Conservation (phyloP, 2,329 filamentous ascomycete genomes). For the Diplocarpon rosae region DNA sequence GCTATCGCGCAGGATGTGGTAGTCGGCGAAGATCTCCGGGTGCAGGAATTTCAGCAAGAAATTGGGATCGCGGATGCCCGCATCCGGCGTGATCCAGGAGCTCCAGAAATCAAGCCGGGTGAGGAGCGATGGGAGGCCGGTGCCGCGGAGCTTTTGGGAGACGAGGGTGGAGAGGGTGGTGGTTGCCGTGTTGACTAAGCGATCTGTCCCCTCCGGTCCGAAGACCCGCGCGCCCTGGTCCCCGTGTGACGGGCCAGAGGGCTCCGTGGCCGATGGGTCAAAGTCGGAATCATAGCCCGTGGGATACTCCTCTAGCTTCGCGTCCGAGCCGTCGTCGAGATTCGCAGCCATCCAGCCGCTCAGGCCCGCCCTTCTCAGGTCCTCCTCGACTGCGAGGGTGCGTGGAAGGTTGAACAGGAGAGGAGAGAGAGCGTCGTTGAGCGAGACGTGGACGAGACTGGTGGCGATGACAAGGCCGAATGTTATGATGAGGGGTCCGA, state of each 20-base stretch:
- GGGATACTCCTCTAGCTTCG: constrained; percentile 22
- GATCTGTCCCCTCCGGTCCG: constrained; percentile 15
- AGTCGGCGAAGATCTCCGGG: constrained; percentile 46
- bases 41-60: constrained; percentile 42
- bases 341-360: constrained; percentile 9
- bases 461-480: constrained; percentile 44
- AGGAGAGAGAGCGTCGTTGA: constrained; percentile 22
- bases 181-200: constrained; percentile 10
- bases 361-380: constrained; percentile 12
- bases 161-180: constrained; percentile 6
- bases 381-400: constrained; percentile 23
- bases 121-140: constrained; percentile 13
- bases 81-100: constrained; percentile 22
- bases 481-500: constrained; percentile 46
- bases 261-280: constrained; percentile 15
- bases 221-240: constrained; percentile 8
- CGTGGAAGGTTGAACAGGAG: constrained; percentile 24
- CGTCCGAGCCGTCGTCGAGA: constrained; percentile 14
- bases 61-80: constrained; percentile 31
- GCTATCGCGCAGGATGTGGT: constrained; percentile 37
- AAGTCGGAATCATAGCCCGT: constrained; percentile 25
- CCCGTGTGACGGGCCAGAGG: constrained; percentile 12
- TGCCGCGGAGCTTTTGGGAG: constrained; percentile 4
- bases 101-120: constrained; percentile 20
- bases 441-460: constrained; percentile 40